Percentiles rank a stretch among this genome's conserved stretches.
Conservation (phyloP, 2,329 filamentous ascomycete genomes). For the Metarhizium guizhouense region DNA sequence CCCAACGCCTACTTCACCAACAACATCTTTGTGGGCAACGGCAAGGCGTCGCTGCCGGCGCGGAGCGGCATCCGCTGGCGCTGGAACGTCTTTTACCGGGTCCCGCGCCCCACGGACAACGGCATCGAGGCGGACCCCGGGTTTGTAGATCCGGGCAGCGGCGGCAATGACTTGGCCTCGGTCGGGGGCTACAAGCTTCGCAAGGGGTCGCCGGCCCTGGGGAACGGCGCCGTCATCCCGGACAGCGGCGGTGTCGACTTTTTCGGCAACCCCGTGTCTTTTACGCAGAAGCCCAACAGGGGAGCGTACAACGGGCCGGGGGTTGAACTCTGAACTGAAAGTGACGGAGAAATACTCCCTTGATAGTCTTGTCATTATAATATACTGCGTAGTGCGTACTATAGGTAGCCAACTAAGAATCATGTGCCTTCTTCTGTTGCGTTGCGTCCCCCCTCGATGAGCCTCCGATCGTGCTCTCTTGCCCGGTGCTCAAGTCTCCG, state of each 20-base stretch:
- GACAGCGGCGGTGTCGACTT: slow-evolving; percentile 13
- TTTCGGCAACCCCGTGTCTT: slow-evolving; percentile 11
- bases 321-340: too few species aligned
- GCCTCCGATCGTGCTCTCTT: too few species aligned
- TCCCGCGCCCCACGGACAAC: slow-evolving; percentile 8
- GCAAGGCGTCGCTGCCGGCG: slow-evolving; percentile 10
- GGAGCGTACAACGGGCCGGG: slow-evolving; percentile 13
- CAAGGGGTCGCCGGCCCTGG: slow-evolving; percentile 10
- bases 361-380: too few species aligned
- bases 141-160: slow-evolving; percentile 9
- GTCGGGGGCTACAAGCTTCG: slow-evolving; percentile 11
- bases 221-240: slow-evolving; percentile 9
- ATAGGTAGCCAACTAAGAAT: too few species aligned
- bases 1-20: slow-evolving; percentile 13
- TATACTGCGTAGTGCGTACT: too few species aligned
- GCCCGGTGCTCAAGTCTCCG: too few species aligned
- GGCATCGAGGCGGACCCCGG: slow-evolving; percentile 10
- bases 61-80: slow-evolving; percentile 11
- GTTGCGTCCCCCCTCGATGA: too few species aligned
- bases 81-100: slow-evolving; percentile 14
- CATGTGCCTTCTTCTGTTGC: too few species aligned
- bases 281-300: slow-evolving; percentile 9
- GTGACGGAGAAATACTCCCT: too few species aligned
- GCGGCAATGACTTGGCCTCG: slow-evolving; percentile 5
- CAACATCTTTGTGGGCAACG: slow-evolving; percentile 17